phyloP scores from a whole-genome alignment of 2,329 filamentous ascomycete genomes.

The Dothistroma septosporum region DNA sequence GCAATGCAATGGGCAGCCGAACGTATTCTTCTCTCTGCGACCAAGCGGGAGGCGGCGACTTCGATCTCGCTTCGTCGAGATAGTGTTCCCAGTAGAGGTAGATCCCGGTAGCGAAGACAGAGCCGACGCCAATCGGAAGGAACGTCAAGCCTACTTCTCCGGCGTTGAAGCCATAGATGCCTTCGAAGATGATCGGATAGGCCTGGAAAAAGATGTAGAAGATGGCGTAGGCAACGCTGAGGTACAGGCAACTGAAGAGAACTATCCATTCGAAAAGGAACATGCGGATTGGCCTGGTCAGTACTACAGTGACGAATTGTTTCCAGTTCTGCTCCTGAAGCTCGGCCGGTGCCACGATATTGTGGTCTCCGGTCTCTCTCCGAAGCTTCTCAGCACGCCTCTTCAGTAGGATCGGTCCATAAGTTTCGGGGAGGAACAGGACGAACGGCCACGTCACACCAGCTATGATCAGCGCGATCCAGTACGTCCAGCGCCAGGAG shows the following conservation, averaged over 20 bases:
- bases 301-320: conserved; percentile 63
- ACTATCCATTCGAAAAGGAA: conserved; percentile 70
- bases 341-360: conserved; percentile 59
- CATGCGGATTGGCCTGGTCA: conserved; percentile 71
- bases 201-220: conserved; percentile 74
- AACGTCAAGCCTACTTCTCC: conserved; percentile 65
- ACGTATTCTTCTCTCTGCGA: conserved; percentile 61
- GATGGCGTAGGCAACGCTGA: conserved; percentile 60
- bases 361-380: conserved; percentile 50
- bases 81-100: conserved; percentile 64
- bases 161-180: conserved; percentile 59
- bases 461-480: conserved; percentile 66
- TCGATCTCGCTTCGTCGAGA: conserved; percentile 50
- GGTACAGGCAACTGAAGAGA: conserved; percentile 64
- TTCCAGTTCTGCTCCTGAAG: conserved; percentile 54
- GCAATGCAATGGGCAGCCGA: conserved; percentile 65
- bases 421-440: conserved; percentile 56
- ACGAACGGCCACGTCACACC: conserved; percentile 58
- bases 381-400: conserved; percentile 55
- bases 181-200: conserved; percentile 62
- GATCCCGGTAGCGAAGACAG: conserved; percentile 54
- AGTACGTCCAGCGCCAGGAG: conserved; percentile 68
- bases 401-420: conserved; percentile 43
- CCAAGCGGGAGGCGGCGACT: conserved; percentile 50
- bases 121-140: conserved; percentile 63